Evolutionary conservation across 305 asterid species (phyloP).

Genomic region (Solanum hybrid): DNA sequence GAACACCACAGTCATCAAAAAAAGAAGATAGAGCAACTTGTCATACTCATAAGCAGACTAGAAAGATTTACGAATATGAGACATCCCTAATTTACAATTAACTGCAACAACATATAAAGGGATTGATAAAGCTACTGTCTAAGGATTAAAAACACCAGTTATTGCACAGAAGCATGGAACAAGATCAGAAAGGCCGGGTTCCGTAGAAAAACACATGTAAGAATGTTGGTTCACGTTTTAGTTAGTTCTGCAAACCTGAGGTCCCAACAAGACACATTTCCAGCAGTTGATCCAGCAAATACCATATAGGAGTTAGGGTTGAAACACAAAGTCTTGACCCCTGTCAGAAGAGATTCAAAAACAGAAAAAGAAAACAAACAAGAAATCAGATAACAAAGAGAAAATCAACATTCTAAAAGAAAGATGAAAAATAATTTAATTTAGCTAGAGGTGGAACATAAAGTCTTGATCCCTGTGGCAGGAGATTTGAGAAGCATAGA

Average conservation of each 20-base stretch:
- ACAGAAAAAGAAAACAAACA: background rate
- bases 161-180: background rate
- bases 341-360: constrained; percentile 7
- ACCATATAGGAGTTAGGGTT: constrained; percentile 53
- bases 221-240: background rate
- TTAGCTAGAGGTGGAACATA: constrained; percentile 51
- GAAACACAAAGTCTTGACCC: constrained; percentile 59
- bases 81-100: background rate
- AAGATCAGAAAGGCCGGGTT: background rate
- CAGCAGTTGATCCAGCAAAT: constrained; percentile 77
- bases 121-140: background rate
- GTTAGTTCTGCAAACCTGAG: constrained; percentile 40
- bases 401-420: background rate
- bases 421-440: background rate
- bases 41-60: background rate
- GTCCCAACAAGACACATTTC: constrained; percentile 84
- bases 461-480: constrained; percentile 39
- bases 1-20: background rate
- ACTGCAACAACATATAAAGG: background rate
- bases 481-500: background rate
- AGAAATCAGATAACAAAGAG: background rate
- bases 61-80: background rate
- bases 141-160: background rate
- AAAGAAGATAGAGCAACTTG: background rate
- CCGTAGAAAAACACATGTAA: background rate